phyloP scores from a whole-genome alignment of 768 basidiomycete species.

The Trametes meyenii region DNA sequence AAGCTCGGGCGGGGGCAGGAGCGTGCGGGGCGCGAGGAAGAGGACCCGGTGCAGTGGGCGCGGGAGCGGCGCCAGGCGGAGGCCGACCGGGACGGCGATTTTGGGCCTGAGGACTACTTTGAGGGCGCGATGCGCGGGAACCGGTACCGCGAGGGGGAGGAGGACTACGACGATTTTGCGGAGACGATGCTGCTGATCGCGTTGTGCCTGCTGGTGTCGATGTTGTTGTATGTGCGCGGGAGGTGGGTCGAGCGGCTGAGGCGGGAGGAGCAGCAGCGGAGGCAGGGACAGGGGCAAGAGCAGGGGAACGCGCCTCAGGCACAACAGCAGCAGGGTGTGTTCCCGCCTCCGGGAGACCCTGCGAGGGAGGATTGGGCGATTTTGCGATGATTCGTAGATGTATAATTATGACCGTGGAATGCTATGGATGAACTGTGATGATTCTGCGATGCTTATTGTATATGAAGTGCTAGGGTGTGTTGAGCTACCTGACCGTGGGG shows the following conservation, averaged over 20 bases:
- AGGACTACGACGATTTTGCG: conserved; percentile 67
- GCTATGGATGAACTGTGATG: background rate
- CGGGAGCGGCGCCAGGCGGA: conserved; percentile 72
- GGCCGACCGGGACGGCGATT: conserved; percentile 71
- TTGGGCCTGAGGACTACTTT: conserved; percentile 83
- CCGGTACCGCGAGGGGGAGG: conserved; percentile 55
- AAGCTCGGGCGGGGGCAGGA: conserved; percentile 42
- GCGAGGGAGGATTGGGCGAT: conserved; percentile 69
- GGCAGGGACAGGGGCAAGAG: conserved; percentile 35
- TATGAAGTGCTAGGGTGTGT: too few species aligned
- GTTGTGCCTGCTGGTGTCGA: conserved; percentile 72
- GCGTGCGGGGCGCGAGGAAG: conserved; percentile 49
- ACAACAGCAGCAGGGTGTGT: conserved; percentile 43
- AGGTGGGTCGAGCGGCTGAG: conserved; percentile 75
- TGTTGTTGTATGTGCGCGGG: conserved; percentile 78
- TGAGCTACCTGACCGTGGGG: too few species aligned
- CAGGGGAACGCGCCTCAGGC: conserved; percentile 23
- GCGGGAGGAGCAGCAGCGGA: conserved; percentile 54
- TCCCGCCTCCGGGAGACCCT: conserved; percentile 66
- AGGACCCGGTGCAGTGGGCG: conserved; percentile 84
- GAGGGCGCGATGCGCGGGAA: conserved; percentile 63
- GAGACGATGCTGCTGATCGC: conserved; percentile 82
- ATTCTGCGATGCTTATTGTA: background rate
- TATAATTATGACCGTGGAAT: background rate
- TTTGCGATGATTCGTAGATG: conserved; percentile 44